Evolutionary conservation across 306 rosid species (phyloP).

Genomic region (Bauhinia variegata): DNA sequence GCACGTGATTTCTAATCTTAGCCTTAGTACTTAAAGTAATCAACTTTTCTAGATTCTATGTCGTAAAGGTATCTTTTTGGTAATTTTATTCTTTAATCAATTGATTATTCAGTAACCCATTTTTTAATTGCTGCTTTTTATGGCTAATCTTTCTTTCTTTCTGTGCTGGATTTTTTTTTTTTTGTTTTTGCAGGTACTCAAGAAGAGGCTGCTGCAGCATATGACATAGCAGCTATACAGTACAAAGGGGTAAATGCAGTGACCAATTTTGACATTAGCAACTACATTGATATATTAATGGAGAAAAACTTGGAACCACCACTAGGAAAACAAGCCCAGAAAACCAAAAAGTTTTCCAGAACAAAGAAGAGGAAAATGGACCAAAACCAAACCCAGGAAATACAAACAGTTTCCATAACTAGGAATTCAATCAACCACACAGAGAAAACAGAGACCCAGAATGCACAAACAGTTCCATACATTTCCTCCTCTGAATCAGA

Average conservation of each 20-base stretch:
- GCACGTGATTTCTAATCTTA: conserved; percentile 49
- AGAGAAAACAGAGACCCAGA: conserved; percentile 29
- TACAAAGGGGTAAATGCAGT: conserved; percentile 90
- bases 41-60: conserved; percentile 32
- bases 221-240: conserved; percentile 87
- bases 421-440: neutral
- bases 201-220: conserved; percentile 95
- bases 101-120: conserved; percentile 16
- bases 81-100: conserved; percentile 14
- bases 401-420: neutral
- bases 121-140: neutral
- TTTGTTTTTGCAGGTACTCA: conserved; percentile 78
- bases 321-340: no score
- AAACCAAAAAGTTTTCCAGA: neutral
- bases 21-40: conserved; percentile 16
- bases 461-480: conserved; percentile 28
- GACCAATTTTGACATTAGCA: conserved; percentile 79
- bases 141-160: neutral
- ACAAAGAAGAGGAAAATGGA: no score
- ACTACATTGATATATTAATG: conserved; percentile 55
- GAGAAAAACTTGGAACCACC: conserved; percentile 10
- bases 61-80: conserved; percentile 40
- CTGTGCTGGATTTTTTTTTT: neutral
- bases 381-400: no score
- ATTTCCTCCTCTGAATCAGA: conserved; percentile 30